phyloP scores from a whole-genome alignment of 2,329 filamentous ascomycete genomes.

The Beauveria sp. region DNA sequence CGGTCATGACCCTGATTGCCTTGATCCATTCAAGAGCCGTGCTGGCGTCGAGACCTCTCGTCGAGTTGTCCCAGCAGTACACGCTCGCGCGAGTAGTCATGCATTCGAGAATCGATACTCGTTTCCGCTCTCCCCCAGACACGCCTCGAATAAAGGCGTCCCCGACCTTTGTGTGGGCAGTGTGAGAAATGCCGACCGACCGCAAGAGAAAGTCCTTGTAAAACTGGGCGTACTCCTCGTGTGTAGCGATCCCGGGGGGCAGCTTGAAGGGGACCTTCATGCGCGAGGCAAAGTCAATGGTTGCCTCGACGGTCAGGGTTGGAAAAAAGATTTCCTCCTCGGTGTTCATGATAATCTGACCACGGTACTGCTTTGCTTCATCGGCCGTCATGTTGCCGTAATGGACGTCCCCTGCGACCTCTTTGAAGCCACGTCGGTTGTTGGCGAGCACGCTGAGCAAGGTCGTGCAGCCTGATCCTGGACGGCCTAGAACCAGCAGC shows the following conservation, averaged over 20 bases:
- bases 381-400: slow-evolving; percentile 22
- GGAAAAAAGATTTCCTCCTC: slow-evolving; percentile 80
- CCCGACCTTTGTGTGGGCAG: not conserved
- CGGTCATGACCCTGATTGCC: slow-evolving; percentile 71
- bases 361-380: slow-evolving; percentile 68
- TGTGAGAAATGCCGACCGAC: slow-evolving; percentile 57
- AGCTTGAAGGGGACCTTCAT: slow-evolving; percentile 78
- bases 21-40: slow-evolving; percentile 61
- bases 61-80: slow-evolving; percentile 69
- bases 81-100: slow-evolving; percentile 68
- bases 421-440: slow-evolving; percentile 46
- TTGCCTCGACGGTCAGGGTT: slow-evolving; percentile 81
- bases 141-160: not conserved
- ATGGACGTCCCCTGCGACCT: not conserved
- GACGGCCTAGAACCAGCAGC: slow-evolving; percentile 73
- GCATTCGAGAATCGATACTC: not conserved
- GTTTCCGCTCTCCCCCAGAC: not conserved
- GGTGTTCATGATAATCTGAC: slow-evolving; percentile 73
- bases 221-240: too few species aligned
- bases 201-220: slow-evolving; percentile 57
- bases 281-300: slow-evolving; percentile 75
- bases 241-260: slow-evolving; percentile 29
- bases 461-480: slow-evolving; percentile 64
- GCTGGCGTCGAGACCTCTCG: slow-evolving; percentile 59
- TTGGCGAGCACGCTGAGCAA: slow-evolving; percentile 63